These are phyloP conservation scores for Vitis labrusca DNA, from an alignment of 164 flowering plant genomes.

Conservation along the genomic window DNA sequence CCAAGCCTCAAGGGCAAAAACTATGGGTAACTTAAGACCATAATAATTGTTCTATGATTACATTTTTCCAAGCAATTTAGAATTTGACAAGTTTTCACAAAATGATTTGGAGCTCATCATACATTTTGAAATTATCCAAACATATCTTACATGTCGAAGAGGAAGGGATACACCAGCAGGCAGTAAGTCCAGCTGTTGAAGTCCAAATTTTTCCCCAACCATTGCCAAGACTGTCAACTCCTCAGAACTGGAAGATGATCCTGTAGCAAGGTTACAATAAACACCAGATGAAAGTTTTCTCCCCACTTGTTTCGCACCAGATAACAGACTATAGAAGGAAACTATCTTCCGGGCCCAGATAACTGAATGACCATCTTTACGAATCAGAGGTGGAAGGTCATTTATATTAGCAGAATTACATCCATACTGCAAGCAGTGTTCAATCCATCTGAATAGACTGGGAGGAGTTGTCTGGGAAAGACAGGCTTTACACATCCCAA, in stretches of 20 bases:
- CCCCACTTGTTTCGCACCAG: conserved; percentile 63
- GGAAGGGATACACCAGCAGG: conserved; percentile 97
- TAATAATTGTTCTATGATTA: too few species aligned
- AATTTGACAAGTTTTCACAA: not conserved
- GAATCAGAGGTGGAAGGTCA: conserved; percentile 76
- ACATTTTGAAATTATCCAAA: not conserved
- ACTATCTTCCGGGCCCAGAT: conserved; percentile 81
- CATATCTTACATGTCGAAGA: conserved; percentile 80
- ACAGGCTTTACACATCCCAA: conserved; percentile 19
- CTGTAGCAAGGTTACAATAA: conserved; percentile 65
- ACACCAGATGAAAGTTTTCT: conserved; percentile 78
- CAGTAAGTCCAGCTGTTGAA: conserved; percentile 76
- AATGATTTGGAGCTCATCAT: not conserved
- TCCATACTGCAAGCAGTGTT: conserved; percentile 71
- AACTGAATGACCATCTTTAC: conserved; percentile 60
- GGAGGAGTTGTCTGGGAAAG: conserved; percentile 58
- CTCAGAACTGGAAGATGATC: conserved; percentile 57
- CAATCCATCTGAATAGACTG: conserved; percentile 88
- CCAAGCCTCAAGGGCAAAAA: too few species aligned
- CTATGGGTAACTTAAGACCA: too few species aligned
- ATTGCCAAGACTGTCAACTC: conserved; percentile 86
- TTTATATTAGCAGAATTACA: conserved; percentile 34
- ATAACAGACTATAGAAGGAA: conserved; percentile 77
- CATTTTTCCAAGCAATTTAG: not conserved
- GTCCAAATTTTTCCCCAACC: conserved; percentile 95